Evolutionary conservation across 2,329 filamentous ascomycete genomes (phyloP), one percentile per base, ranked within the genome.

Genomic region (Xylariaceae sp.): DNA sequence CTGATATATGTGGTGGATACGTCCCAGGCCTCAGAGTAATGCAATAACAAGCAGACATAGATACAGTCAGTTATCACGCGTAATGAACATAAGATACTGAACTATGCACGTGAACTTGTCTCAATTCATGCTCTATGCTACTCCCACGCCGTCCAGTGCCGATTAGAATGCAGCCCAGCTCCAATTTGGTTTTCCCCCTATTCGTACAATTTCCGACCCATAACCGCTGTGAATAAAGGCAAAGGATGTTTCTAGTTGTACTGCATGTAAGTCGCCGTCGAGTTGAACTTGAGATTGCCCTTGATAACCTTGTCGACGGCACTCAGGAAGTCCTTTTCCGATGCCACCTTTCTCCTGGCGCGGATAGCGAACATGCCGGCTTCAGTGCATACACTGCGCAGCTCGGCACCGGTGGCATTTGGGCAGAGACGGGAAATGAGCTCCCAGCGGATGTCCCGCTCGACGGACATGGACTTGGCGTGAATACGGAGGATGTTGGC

Each of bases 301-400:
- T 97, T 96, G 78, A 97, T 97, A 59, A 99, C 94, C 84, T 99
- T 99, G 80, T 99, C 94, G 56, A 99, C 94, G 2, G 94, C 93
- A 52, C 90, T 92, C 63, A 99, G 76, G 75, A 99, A 99, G 75
- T 99, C 94, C 82, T 99, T 97, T 80, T 99, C 94, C 1, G 92
- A 93, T 0, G 94, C 94, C 14, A 99, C 90, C 88, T 99, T 99
- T 75, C 94, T 87, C 70, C 94, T 79, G 36, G 90, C 90, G 43
- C 94, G 85, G 60, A 99, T 97, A 55, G 94, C 94, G 68, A 96
- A 99, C 93, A 99, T 97, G 61, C 94, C 94, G 1, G 94, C 93
- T 74, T 99, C 94, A 9, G 94, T 99, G 62, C 94, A 96, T 55
- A 99, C 94, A 76, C 90, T 96, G 66, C 94, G 84, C 70, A 99